phyloP scores from a whole-genome alignment of 768 basidiomycete genomes.

The Trametes cinnabarina region DNA sequence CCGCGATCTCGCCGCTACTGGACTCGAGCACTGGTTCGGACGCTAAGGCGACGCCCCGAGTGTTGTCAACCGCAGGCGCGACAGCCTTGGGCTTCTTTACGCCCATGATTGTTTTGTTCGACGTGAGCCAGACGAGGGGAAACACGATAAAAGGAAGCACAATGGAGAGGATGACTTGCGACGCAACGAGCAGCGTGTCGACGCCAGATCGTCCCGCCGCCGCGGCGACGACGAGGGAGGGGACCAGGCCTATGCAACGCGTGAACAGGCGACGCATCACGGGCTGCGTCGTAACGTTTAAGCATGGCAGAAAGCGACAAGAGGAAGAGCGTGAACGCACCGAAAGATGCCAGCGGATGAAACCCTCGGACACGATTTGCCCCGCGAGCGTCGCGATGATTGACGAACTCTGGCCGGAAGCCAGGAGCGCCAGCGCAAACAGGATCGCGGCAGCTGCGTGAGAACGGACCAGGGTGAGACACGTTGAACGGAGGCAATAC shows the following conservation, averaged over 20 bases:
- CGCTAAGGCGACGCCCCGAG: not conserved
- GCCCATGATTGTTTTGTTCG: conserved; percentile 66
- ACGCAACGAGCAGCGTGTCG: conserved; percentile 76
- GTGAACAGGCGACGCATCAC: conserved; percentile 79
- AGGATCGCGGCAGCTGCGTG: conserved; percentile 71
- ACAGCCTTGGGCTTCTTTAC: conserved; percentile 37
- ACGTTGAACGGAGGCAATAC: not conserved
- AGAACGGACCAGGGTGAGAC: not conserved
- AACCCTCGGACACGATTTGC: conserved; percentile 88
- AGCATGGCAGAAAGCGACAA: conserved; percentile 19
- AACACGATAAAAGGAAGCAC: conserved; percentile 84
- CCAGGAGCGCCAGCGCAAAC: conserved; percentile 84
- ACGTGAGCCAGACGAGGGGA: conserved; percentile 75
- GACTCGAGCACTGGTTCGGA: not conserved
- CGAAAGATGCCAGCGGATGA: conserved; percentile 82
- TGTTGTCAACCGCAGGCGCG: not conserved
- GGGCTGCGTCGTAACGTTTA: conserved; percentile 46
- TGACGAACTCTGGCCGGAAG: conserved; percentile 86
- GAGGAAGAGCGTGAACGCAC: conserved; percentile 38
- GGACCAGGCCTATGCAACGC: conserved; percentile 76
- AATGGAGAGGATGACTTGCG: conserved; percentile 81
- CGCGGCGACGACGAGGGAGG: conserved; percentile 76
- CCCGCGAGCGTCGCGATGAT: conserved; percentile 89
- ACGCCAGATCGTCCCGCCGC: conserved; percentile 69
- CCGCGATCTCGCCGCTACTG: too few relatives aligned